These are phyloP conservation scores for Vitis rupestris DNA, from an alignment of 164 flowering plant species.

Conservation along the genomic window DNA sequence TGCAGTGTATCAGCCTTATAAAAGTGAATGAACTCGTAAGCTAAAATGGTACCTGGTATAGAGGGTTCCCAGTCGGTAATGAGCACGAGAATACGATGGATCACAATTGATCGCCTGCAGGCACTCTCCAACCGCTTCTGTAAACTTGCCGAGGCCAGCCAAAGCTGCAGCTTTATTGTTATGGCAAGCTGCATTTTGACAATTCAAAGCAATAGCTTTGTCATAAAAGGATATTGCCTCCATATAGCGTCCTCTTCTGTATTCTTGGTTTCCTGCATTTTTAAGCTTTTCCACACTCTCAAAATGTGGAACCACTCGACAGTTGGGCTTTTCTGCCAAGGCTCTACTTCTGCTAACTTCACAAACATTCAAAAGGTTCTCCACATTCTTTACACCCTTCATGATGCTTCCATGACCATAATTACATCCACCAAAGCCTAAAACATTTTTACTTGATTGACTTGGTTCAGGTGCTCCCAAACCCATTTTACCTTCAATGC, in stretches of 20 bases:
- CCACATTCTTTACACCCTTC: constrained; percentile 12
- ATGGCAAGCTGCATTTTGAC: constrained; percentile 21
- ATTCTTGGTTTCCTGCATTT: constrained; percentile 26
- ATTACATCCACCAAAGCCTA: constrained; percentile 13
- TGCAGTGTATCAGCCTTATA: not conserved
- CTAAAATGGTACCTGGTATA: constrained; percentile 16
- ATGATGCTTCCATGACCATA: constrained; percentile 19
- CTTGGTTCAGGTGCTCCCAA: not conserved
- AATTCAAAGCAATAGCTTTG: constrained; percentile 20
- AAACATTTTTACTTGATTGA: constrained; percentile 13
- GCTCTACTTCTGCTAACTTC: not conserved
- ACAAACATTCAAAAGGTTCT: not conserved
- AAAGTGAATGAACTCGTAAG: not conserved
- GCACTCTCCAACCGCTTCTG: constrained; percentile 24
- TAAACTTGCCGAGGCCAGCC: constrained; percentile 17
- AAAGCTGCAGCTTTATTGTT: constrained; percentile 28
- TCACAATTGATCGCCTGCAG: constrained; percentile 19
- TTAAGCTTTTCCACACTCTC: constrained; percentile 11
- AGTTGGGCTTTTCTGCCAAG: not conserved
- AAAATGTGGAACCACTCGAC: not conserved
- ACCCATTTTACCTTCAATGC: not conserved
- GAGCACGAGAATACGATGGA: constrained; percentile 23
- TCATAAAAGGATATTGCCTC: constrained; percentile 25
- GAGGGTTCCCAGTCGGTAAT: constrained; percentile 22
- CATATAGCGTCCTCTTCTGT: constrained; percentile 12